phyloP scores from a whole-genome alignment of 371 early-diverging fungal species.

The Mucor saturninus region DNA sequence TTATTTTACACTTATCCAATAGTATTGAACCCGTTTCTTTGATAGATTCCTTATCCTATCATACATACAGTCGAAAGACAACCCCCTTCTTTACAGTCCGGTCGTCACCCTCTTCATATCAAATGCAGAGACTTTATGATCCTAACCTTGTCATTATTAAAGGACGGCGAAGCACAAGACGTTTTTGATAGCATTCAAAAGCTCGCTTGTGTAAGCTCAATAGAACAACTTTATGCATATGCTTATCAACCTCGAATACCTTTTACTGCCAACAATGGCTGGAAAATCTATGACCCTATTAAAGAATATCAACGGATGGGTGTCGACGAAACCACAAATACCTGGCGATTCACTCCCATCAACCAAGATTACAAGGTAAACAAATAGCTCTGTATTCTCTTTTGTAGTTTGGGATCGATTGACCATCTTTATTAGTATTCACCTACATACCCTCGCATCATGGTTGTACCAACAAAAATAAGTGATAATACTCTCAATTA shows the following conservation, averaged over 20 bases:
- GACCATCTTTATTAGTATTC: slow-evolving; percentile 63
- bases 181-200: slow-evolving; percentile 81
- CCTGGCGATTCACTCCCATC: slow-evolving; percentile 81
- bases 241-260: slow-evolving; percentile 64
- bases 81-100: slow-evolving; percentile 46
- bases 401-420: background rate
- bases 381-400: background rate
- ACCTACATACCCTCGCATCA: slow-evolving; percentile 84
- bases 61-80: slow-evolving; percentile 83
- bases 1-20: background rate
- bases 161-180: slow-evolving; percentile 77
- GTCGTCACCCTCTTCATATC: slow-evolving; percentile 66
- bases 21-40: background rate
- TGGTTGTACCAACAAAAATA: slow-evolving; percentile 88
- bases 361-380: slow-evolving; percentile 79
- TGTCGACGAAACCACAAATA: slow-evolving; percentile 65
- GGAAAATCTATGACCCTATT: slow-evolving; percentile 80
- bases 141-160: slow-evolving; percentile 68
- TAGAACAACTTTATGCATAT: slow-evolving; percentile 86
- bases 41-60: slow-evolving; percentile 84
- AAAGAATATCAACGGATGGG: slow-evolving; percentile 89
- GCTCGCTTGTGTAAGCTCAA: slow-evolving; percentile 65
- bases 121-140: slow-evolving; percentile 83
- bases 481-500: slow-evolving; percentile 89
- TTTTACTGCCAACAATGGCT: slow-evolving; percentile 58